A percentile compares a stretch with the other conserved stretches of the same genome.
phyloP scores from a whole-genome alignment of 1,284 basidiomycete species.

The Cutaneotrichosporon sp. region DNA sequence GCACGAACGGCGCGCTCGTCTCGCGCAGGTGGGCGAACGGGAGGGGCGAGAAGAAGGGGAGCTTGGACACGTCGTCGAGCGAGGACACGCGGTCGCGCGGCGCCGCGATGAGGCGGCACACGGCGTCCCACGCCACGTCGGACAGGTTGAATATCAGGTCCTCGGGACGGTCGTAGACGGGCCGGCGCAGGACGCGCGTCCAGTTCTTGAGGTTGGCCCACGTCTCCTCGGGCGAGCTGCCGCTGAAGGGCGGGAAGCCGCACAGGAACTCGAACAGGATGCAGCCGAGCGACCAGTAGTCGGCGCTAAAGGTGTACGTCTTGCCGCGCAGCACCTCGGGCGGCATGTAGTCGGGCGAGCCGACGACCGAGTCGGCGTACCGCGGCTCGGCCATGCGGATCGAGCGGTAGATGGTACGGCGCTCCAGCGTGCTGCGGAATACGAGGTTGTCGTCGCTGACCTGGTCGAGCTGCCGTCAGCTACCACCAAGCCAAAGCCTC shows the following conservation, averaged over 20 bases:
- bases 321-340: conserved; percentile 90
- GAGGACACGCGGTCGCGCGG: conserved; percentile 76
- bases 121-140: conserved; percentile 94
- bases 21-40: conserved; percentile 78
- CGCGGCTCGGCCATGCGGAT: conserved; percentile 88
- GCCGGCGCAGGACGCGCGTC: conserved; percentile 84
- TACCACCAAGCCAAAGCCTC: conserved; percentile 20
- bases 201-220: conserved; percentile 99
- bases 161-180: conserved; percentile 93
- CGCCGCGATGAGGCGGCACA: conserved; percentile 72
- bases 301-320: conserved; percentile 92
- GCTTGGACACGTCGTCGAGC: conserved; percentile 69
- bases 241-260: conserved; percentile 97
- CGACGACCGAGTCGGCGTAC: conserved; percentile 97
- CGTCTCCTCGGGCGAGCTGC: conserved; percentile 87
- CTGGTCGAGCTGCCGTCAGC: conserved; percentile 73
- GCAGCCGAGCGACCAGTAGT: conserved; percentile 98
- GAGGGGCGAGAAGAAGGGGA: conserved; percentile 81
- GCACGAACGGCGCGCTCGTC: conserved; percentile 89
- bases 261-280: conserved; percentile 96
- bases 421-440: conserved; percentile 89
- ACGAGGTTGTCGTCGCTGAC: conserved; percentile 92
- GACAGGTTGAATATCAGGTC: conserved; percentile 96
- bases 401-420: conserved; percentile 91
- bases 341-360: conserved; percentile 86